These are phyloP conservation scores for Scenedesmus sp. DNA, from an alignment of 163 green algal genomes.

Conservation along the genomic window DNA sequence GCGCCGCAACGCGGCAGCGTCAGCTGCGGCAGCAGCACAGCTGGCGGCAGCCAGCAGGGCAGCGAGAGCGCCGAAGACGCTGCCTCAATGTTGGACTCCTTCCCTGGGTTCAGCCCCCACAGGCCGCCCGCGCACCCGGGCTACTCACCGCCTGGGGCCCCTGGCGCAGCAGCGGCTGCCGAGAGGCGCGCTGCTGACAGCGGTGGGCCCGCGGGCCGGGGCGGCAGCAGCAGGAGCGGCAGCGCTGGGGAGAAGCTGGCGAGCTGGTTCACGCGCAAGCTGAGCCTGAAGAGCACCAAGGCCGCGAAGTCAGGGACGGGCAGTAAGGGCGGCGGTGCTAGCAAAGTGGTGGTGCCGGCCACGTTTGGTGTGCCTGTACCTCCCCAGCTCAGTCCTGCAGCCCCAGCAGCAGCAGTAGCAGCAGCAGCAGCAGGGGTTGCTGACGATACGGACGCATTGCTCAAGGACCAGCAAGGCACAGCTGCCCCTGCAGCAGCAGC, in stretches of 20 bases:
- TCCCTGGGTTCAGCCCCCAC: slow-evolving; percentile 51
- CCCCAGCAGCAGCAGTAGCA: not conserved
- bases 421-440: not conserved
- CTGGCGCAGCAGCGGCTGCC: not conserved
- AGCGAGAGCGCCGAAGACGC: not conserved
- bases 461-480: not conserved
- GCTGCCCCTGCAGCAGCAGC: not conserved
- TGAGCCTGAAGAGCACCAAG: not conserved
- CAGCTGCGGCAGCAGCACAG: slow-evolving; percentile 4
- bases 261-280: slow-evolving; percentile 32
- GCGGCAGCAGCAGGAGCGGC: slow-evolving; percentile 14
- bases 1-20: not conserved
- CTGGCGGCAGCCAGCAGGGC: not conserved
- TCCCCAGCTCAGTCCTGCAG: not conserved
- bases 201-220: not conserved
- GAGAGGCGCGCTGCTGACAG: not conserved
- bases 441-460: not conserved
- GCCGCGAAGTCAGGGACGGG: not conserved
- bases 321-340: not conserved
- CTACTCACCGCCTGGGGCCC: not conserved
- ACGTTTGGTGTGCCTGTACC: slow-evolving; percentile 25
- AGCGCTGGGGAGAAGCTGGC: slow-evolving; percentile 6
- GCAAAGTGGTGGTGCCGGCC: slow-evolving; percentile 17
- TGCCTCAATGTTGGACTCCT: not conserved
- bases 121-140: not conserved